Evolutionary conservation across 1,284 basidiomycete species (phyloP).

Genomic region (Puccinia triticina): DNA sequence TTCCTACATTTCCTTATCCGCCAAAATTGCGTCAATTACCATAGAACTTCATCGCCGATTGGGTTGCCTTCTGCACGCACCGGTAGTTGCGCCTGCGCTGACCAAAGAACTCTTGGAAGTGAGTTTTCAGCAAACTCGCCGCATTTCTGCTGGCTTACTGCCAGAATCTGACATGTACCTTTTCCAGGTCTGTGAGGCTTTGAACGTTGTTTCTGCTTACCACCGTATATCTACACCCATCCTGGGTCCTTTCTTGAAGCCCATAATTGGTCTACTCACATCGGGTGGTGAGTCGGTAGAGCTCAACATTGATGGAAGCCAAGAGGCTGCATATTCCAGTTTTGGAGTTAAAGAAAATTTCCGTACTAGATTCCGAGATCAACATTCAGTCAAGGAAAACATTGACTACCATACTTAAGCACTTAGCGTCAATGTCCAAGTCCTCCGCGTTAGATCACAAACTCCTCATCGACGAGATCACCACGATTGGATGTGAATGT

Average conservation of each 20-base stretch:
- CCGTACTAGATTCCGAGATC: conserved; percentile 17
- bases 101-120: conserved; percentile 35
- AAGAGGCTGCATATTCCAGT: background rate
- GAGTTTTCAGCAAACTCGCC: background rate
- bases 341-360: background rate
- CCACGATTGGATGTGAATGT: background rate
- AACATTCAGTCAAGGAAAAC: conserved; percentile 20
- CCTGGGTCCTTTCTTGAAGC: conserved; percentile 15
- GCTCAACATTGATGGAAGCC: background rate
- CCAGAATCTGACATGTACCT: background rate
- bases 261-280: conserved; percentile 27
- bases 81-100: conserved; percentile 17
- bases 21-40: conserved; percentile 46
- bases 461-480: background rate
- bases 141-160: background rate
- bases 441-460: background rate
- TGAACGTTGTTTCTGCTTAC: conserved; percentile 44
- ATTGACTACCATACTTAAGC: background rate
- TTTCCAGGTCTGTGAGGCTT: conserved; percentile 27
- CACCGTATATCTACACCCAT: conserved; percentile 45
- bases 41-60: conserved; percentile 43
- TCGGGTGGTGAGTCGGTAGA: conserved; percentile 23
- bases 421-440: background rate
- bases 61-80: conserved; percentile 16
- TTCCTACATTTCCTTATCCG: conserved; percentile 49